A percentile compares a stretch with the other conserved stretches of the same genome.
Evolutionary conservation across 441 rosid genomes (phyloP).

Genomic region (Francoa sonchifolia): DNA sequence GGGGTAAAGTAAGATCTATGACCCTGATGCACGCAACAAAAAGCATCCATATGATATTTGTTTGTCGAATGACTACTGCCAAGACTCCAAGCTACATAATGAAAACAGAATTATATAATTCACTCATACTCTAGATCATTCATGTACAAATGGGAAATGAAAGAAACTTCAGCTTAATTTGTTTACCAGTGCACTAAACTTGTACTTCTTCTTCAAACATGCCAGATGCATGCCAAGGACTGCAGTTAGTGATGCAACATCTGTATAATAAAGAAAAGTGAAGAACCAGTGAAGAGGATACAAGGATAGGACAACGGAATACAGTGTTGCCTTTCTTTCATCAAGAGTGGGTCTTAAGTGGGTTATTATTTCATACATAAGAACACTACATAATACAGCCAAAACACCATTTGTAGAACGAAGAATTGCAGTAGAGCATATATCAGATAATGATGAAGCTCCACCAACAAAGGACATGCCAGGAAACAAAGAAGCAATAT

Average conservation of each 20-base stretch:
- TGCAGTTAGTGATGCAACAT: conserved; percentile 71
- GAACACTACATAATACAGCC: conserved; percentile 59
- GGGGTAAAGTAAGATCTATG: conserved; percentile 39
- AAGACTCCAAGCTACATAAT: conserved; percentile 59
- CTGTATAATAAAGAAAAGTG: conserved; percentile 87
- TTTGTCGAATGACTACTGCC: conserved; percentile 63
- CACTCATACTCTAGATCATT: too few relatives aligned
- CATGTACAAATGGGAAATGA: too few relatives aligned
- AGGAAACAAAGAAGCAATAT: conserved; percentile 62
- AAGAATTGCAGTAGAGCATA: conserved; percentile 50
- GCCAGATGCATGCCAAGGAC: conserved; percentile 87
- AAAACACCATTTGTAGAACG: conserved; percentile 52
- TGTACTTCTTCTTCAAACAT: conserved; percentile 60
- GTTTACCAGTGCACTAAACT: conserved; percentile 70
- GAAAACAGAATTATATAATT: too few relatives aligned
- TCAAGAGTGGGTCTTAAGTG: conserved; percentile 48
- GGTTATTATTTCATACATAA: conserved; percentile 51
- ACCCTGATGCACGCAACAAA: conserved; percentile 74
- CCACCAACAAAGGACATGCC: conserved; percentile 26
- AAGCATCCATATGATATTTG: conserved; percentile 80
- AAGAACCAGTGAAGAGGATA: conserved; percentile 96
- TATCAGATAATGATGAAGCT: conserved; percentile 30
- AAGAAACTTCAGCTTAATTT: conserved; percentile 4
- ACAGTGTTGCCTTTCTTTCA: conserved; percentile 45
- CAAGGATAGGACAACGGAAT: conserved; percentile 45